Evolutionary conservation across 176 grass and related monocot genomes (phyloP).

Genomic region (Zea luxurians): DNA sequence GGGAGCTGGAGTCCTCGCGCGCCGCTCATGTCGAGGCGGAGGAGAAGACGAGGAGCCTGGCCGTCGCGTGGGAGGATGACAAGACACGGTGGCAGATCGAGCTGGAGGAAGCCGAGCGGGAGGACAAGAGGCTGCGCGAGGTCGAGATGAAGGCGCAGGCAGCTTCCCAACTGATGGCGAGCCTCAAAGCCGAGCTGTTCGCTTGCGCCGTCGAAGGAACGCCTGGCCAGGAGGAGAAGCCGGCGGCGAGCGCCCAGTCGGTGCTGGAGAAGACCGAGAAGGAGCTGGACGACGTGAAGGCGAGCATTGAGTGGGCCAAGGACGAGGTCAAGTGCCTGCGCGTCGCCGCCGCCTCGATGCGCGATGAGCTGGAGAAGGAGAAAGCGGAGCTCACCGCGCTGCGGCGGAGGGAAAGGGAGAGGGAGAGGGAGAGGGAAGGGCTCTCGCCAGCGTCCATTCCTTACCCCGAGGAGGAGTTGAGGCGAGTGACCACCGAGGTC

Average conservation of each 20-base stretch:
- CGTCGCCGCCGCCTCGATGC: constrained; percentile 54
- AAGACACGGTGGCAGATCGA: constrained; percentile 32
- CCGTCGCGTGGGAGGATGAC: background rate
- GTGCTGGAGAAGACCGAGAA: constrained; percentile 26
- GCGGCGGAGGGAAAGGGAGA: constrained; percentile 43
- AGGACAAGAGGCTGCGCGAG: constrained; percentile 40
- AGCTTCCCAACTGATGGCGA: constrained; percentile 48
- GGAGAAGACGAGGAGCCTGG: too few species aligned
- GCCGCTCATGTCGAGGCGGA: too few species aligned
- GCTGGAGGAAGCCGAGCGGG: constrained; percentile 48
- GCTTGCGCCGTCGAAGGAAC: constrained; percentile 27
- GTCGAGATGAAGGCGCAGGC: constrained; percentile 50
- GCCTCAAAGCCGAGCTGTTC: constrained; percentile 51
- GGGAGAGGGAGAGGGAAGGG: constrained; percentile 32
- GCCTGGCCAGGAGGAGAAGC: constrained; percentile 15
- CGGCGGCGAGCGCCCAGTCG: background rate
- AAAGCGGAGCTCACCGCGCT: constrained; percentile 47
- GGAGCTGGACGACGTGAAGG: constrained; percentile 60
- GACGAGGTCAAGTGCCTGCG: constrained; percentile 49
- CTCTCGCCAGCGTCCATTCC: constrained; percentile 34
- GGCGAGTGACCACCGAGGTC: constrained; percentile 35
- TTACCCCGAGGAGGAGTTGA: constrained; percentile 58
- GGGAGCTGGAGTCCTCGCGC: too few species aligned
- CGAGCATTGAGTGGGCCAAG: constrained; percentile 47
- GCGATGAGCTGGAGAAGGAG: constrained; percentile 46